These are phyloP conservation scores for Adansonia gregorii DNA, from an alignment of 441 rosid species.

Conservation along the genomic window DNA sequence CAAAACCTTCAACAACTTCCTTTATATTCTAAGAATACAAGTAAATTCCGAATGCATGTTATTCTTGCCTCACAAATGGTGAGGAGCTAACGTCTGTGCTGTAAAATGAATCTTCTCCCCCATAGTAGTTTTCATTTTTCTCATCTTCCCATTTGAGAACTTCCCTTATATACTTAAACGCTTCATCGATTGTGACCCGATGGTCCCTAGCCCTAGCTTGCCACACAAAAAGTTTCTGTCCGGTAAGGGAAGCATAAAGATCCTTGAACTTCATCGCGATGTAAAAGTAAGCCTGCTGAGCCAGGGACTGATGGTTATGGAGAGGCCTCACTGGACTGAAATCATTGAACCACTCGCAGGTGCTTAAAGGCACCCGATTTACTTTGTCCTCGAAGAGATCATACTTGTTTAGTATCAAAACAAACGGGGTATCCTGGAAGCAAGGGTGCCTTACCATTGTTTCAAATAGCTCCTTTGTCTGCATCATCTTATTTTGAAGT, in stretches of 20 bases:
- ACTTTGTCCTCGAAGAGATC: conserved; percentile 93
- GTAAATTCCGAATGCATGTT: conserved; percentile 24
- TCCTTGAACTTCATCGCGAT: conserved; percentile 95
- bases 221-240: conserved; percentile 91
- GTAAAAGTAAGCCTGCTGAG: conserved; percentile 92
- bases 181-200: conserved; percentile 68
- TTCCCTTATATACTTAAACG: conserved; percentile 92
- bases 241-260: conserved; percentile 73
- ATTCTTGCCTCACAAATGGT: conserved; percentile 73
- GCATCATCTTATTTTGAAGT: conserved; percentile 84
- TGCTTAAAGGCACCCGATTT: conserved; percentile 57
- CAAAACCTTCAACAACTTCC: conserved; percentile 1
- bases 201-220: conserved; percentile 88
- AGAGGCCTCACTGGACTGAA: conserved; percentile 78
- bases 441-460: conserved; percentile 81
- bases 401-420: conserved; percentile 90
- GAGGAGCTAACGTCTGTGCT: conserved; percentile 95
- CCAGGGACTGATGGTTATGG: conserved; percentile 70
- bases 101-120: conserved; percentile 83
- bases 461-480: conserved; percentile 89
- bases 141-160: conserved; percentile 95
- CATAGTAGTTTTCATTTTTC: conserved; percentile 72
- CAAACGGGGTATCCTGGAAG: conserved; percentile 82
- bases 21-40: conserved; percentile 11
- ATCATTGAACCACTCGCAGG: conserved; percentile 89